Base-by-base conservation (phyloP, 192 early-diverging fungal genomes). In the Podila horticola region DNA sequence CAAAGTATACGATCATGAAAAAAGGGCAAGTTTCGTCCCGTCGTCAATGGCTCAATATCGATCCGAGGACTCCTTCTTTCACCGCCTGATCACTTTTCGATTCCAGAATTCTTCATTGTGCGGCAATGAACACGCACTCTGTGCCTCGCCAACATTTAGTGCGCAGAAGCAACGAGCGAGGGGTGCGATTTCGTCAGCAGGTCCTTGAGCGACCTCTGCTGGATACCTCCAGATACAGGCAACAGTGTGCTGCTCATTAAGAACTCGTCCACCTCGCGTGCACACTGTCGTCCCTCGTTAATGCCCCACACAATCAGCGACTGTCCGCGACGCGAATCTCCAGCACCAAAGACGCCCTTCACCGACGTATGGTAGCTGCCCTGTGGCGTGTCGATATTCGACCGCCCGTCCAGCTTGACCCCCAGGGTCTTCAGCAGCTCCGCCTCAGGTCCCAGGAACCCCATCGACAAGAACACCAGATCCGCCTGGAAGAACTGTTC, bases 221-320 rank as follows among this genome's bases (percentile, higher is more conserved):
- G 82, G 28, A 99, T 87, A 71, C 98, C 98, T 61, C 98, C 98
- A 2, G 92, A 84, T 15, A 96, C 93, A 4, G 97, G 97, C 81
- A 99, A 74, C 17, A 90, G 85, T 29, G 95, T 97, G 73, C 87
- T 88, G 66, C 92, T 93, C 81, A 90, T 90, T 74, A 99, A 77
- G 76, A 85, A 90, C 65, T 92, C 72, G 79, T 99, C 98, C 33
- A 97, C 89, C 82, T 98, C 95, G 34, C 97, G 89, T 10, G 98
- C 98, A 57, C 93, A 93, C 86, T 96, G 92, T 50, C 98, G 90
- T 57, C 98, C 98, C 83, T 99, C 98, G 82, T 97, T 97, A 84
- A 99, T 98, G 76, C 94, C 98, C 95, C 96, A 97, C 33, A 99
- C 98, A 75, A 99, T 96, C 64, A 99, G 85, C 41, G 90, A 92